A percentile compares a stretch with the other conserved stretches of the same genome.
phyloP scores from a whole-genome alignment of 2,329 filamentous ascomycete genomes.

The Hypomyces perniciosus region DNA sequence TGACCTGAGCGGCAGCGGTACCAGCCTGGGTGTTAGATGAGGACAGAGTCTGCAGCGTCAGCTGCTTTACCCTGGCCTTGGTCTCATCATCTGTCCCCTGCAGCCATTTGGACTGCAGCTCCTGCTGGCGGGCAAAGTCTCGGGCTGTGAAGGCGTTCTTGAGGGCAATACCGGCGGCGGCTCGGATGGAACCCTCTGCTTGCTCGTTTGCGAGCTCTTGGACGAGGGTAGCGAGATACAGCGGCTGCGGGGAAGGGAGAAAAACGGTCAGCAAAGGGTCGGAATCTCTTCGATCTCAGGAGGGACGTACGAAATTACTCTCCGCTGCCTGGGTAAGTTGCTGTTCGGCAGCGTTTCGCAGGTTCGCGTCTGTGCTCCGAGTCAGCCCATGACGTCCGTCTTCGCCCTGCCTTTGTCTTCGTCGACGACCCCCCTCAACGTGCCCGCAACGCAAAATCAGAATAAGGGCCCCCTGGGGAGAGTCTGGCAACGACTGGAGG shows the following conservation, averaged over 20 bases:
- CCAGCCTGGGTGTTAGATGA: conserved; percentile 78
- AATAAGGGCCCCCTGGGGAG: not conserved
- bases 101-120: conserved; percentile 91
- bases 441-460: not conserved
- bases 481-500: conserved; percentile 6
- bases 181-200: conserved; percentile 76
- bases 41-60: conserved; percentile 80
- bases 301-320: conserved; percentile 75
- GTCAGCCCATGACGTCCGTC: conserved; percentile 26
- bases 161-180: conserved; percentile 89
- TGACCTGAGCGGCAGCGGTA: conserved; percentile 86
- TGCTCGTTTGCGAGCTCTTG: conserved; percentile 90
- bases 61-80: conserved; percentile 81
- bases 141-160: conserved; percentile 98
- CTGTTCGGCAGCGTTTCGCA: conserved; percentile 87
- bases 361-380: conserved; percentile 66
- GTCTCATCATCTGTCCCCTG: conserved; percentile 73
- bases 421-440: not conserved
- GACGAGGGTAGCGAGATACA: conserved; percentile 88
- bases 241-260: conserved; percentile 52
- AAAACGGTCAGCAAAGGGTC: conserved; percentile 20
- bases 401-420: conserved; percentile 4
- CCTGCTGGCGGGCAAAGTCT: conserved; percentile 79
- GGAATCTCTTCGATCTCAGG: not conserved
- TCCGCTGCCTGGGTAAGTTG: conserved; percentile 90